phyloP scores from a whole-genome alignment of 176 grass and related monocot species.

The Dendrocalamus sinicus region DNA sequence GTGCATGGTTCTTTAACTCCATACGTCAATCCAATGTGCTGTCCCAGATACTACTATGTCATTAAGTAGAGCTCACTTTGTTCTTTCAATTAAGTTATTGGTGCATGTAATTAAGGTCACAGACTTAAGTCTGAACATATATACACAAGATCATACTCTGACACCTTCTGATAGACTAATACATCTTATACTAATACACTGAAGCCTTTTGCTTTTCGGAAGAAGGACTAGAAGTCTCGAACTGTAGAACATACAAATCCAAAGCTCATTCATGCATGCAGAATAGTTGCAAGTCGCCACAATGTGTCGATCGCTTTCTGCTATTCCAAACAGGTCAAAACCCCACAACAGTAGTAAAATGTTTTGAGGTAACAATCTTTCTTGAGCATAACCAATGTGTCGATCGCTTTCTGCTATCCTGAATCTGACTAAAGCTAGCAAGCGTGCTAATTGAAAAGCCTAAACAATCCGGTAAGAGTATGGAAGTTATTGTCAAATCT shows the following conservation, averaged over 20 bases:
- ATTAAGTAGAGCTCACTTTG: background rate
- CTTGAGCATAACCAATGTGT: slow-evolving; percentile 27
- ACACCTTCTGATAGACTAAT: background rate
- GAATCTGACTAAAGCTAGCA: slow-evolving; percentile 33
- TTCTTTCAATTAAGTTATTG: background rate
- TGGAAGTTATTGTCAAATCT: slow-evolving; percentile 45
- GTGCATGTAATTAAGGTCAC: background rate
- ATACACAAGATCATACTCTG: background rate
- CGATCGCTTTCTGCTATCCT: slow-evolving; percentile 38
- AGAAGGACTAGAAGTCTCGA: background rate
- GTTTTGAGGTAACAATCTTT: background rate
- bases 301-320: too few relatives aligned
- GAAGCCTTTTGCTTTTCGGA: slow-evolving; percentile 15
- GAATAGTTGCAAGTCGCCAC: background rate
- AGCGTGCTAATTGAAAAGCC: slow-evolving; percentile 42
- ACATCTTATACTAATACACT: slow-evolving; percentile 7
- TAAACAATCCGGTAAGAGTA: slow-evolving; percentile 23
- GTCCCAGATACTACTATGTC: background rate
- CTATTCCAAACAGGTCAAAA: slow-evolving; percentile 15
- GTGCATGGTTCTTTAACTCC: background rate
- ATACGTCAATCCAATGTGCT: slow-evolving; percentile 4
- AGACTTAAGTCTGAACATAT: slow-evolving; percentile 9
- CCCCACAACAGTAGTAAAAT: slow-evolving; percentile 22
- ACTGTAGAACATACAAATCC: background rate
- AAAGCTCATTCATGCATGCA: background rate